Base-by-base conservation (phyloP, 495 filamentous ascomycete species). In the Aspergillus indologenus region DNA sequence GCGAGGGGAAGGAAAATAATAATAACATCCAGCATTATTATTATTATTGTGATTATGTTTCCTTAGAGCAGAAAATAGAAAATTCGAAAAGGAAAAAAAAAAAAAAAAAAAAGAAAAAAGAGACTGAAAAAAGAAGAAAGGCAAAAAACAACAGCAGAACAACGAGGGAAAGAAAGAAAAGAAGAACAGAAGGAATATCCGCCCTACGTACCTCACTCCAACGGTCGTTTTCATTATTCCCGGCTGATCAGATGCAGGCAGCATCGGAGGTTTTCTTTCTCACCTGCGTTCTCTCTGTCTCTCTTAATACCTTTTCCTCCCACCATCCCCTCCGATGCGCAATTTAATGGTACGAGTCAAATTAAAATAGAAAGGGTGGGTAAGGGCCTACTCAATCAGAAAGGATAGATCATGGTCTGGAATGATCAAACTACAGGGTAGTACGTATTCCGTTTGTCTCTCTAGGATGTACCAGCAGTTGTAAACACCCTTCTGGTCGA, bases 381-480 rank as follows among this genome's bases (percentile, higher is more conserved):
- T 24, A 11, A 6, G 6, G 47, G 47, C 12, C 47, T 22, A 26
- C 6, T 40, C 34, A 40, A 40, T 40, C 34, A 7, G 12, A 40
- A 40, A 2, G 34, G 34, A 14, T 40, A 40, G 34, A 11, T 40
- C 34, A 8, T 40, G 34, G 34, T 21, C 12, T 48, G 45, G 50
- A 46, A 53, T 49, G 29, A 53, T 59, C 51, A 54, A 59, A 54
- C 57, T 54, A 58, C 54, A 34, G 44, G 15, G 44, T 48, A 31
- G 54, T 56, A 56, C 54, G 54, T 56, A 48, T 44, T 40, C 24
- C 53, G 53, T 58, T 62, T 62, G 50, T 51, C 22, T 54, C 34
- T 56, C 57, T 45, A 60, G 57, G 57, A 60, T 60, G 45, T 57
- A 55, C 11, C 19, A 14, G 21, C 14, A 21, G 26, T 56, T 7